phyloP scores from a whole-genome alignment of 345 rosid species.

The Brassica nigra region DNA sequence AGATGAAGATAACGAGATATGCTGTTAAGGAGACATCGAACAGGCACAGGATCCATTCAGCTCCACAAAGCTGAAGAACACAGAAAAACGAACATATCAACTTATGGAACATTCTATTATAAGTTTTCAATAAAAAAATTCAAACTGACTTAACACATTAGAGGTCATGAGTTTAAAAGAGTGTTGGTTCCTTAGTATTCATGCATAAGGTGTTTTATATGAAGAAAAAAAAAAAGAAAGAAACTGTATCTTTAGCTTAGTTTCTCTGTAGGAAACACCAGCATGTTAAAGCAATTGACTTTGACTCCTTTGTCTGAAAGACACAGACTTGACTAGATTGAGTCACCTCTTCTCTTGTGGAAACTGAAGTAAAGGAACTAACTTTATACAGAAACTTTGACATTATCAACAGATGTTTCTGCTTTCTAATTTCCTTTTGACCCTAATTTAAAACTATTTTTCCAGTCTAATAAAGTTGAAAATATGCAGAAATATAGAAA shows the following conservation, averaged over 20 bases:
- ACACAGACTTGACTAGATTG: conserved; percentile 35
- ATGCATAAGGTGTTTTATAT: not conserved
- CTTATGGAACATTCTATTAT: not conserved
- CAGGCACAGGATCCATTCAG: conserved; percentile 63
- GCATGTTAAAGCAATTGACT: conserved; percentile 31
- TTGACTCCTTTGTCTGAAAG: conserved; percentile 27
- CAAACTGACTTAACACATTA: conserved; percentile 7
- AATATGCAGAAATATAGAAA: not conserved
- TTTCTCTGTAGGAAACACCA: conserved; percentile 18
- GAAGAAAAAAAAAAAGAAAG: not conserved
- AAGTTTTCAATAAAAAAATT: not conserved
- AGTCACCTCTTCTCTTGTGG: conserved; percentile 32
- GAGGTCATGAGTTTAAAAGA: not conserved
- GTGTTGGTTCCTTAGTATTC: not conserved
- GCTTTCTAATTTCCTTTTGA: conserved; percentile 25
- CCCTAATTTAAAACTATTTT: conserved; percentile 20
- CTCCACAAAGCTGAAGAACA: not conserved
- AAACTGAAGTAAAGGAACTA: conserved; percentile 22
- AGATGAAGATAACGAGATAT: conserved; percentile 83
- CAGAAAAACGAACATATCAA: not conserved
- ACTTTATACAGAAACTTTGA: conserved; percentile 32
- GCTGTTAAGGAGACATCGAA: conserved; percentile 76
- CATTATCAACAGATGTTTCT: conserved; percentile 42
- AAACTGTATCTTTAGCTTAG: conserved; percentile 4
- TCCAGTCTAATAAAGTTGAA: conserved; percentile 10